These are phyloP conservation scores for Dissophora globulifera DNA, from an alignment of 192 early-diverging fungal species.

Conservation along the genomic window DNA sequence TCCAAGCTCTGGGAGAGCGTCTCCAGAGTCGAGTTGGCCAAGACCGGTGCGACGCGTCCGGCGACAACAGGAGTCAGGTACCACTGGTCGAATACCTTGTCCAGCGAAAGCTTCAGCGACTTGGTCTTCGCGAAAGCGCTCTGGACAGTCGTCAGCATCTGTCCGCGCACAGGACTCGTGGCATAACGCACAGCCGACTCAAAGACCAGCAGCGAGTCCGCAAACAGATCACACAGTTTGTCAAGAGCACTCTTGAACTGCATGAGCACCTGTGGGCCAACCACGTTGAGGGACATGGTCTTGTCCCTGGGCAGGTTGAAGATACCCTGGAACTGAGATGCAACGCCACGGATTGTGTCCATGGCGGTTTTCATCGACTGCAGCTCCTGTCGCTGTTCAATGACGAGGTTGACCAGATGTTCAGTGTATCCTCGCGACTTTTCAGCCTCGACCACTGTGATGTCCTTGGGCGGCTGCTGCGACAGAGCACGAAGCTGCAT, in stretches of 20 bases:
- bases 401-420: conserved; percentile 69
- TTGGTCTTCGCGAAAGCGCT: conserved; percentile 48
- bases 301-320: conserved; percentile 25
- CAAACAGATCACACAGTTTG: conserved; percentile 47
- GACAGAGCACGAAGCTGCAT: conserved; percentile 63
- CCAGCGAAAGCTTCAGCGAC: conserved; percentile 28
- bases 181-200: conserved; percentile 46
- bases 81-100: conserved; percentile 32
- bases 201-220: conserved; percentile 47
- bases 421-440: conserved; percentile 73
- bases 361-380: conserved; percentile 49
- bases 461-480: conserved; percentile 62
- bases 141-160: conserved; percentile 39
- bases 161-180: conserved; percentile 14
- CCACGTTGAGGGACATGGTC: conserved; percentile 26
- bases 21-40: conserved; percentile 24
- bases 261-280: conserved; percentile 23
- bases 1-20: conserved; percentile 24
- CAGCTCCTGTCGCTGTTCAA: conserved; percentile 65
- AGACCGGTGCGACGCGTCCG: conserved; percentile 30
- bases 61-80: conserved; percentile 31
- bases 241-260: conserved; percentile 56
- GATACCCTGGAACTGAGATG: conserved; percentile 44
- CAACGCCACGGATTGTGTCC: conserved; percentile 32
- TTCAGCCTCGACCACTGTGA: conserved; percentile 72